A percentile compares a stretch with the other conserved stretches of the same genome.
Evolutionary conservation across 768 basidiomycete species (phyloP).

Genomic region (Collybia mongolica): DNA sequence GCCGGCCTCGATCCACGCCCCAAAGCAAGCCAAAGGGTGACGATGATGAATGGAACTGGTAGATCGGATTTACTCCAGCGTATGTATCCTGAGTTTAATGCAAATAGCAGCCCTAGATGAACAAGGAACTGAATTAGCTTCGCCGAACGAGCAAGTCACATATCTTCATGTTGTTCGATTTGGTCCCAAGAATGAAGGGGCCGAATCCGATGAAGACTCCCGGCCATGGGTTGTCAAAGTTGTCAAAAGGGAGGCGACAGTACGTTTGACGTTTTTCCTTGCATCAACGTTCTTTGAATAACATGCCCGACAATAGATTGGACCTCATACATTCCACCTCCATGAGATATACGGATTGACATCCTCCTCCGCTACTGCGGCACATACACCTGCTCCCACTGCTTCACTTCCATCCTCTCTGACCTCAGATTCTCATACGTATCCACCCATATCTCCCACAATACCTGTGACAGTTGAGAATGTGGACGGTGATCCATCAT

Average conservation of each 20-base stretch:
- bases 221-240: constrained; percentile 92
- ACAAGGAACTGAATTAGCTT: constrained; percentile 62
- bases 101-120: constrained; percentile 84
- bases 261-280: constrained; percentile 23
- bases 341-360: constrained; percentile 95
- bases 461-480: constrained; percentile 19
- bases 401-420: constrained; percentile 30
- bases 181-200: constrained; percentile 41
- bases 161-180: constrained; percentile 84
- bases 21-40: constrained; percentile 28
- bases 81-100: too few species aligned
- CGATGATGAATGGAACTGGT: constrained; percentile 68
- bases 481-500: constrained; percentile 68
- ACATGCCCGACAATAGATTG: constrained; percentile 59
- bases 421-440: constrained; percentile 25
- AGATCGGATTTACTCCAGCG: too few species aligned
- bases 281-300: background rate
- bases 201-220: constrained; percentile 43
- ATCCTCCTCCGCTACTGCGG: constrained; percentile 41
- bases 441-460: constrained; percentile 26
- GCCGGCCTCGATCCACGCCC: background rate
- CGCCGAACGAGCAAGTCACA: constrained; percentile 84
- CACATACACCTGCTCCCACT: constrained; percentile 27
- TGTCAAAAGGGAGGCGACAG: constrained; percentile 87
- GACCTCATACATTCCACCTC: constrained; percentile 89